phyloP scores from a whole-genome alignment of 176 grass and related monocot species.

The Themeda triandra region DNA sequence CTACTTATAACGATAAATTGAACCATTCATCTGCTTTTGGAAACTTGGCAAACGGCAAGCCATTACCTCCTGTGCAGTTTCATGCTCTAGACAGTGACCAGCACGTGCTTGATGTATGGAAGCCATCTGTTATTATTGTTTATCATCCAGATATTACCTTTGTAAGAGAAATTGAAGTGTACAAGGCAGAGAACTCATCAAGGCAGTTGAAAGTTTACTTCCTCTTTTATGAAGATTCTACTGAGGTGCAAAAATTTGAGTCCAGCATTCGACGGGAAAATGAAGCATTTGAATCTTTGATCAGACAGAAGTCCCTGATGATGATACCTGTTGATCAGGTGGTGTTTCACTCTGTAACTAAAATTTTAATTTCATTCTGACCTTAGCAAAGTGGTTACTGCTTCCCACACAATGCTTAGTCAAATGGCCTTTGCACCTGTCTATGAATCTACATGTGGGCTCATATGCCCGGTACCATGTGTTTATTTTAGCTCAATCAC shows the following conservation, averaged over 20 bases:
- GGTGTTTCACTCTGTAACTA: slow-evolving; percentile 22
- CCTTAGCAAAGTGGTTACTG: slow-evolving; percentile 15
- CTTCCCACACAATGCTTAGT: not conserved
- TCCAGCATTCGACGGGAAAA: slow-evolving; percentile 89
- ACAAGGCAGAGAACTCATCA: slow-evolving; percentile 79
- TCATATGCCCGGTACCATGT: not conserved
- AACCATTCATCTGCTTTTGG: not conserved
- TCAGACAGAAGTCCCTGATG: slow-evolving; percentile 95
- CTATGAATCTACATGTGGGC: not conserved
- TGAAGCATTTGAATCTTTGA: slow-evolving; percentile 90
- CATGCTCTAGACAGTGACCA: slow-evolving; percentile 82
- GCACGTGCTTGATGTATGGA: slow-evolving; percentile 69
- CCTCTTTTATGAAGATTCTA: slow-evolving; percentile 93
- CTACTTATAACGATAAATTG: not conserved
- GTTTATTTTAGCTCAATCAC: slow-evolving; percentile 15
- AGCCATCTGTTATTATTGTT: slow-evolving; percentile 81
- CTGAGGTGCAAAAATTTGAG: slow-evolving; percentile 93
- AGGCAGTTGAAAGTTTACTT: slow-evolving; percentile 84
- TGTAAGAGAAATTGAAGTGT: slow-evolving; percentile 92
- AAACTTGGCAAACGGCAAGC: slow-evolving; percentile 36
- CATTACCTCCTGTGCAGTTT: slow-evolving; percentile 78
- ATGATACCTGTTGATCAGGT: slow-evolving; percentile 98
- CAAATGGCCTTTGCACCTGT: not conserved
- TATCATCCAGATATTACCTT: slow-evolving; percentile 97
- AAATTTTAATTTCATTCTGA: slow-evolving; percentile 10